A percentile compares a stretch with the other conserved stretches of the same genome.
Evolutionary conservation across 495 filamentous ascomycete genomes (phyloP).

Genomic region (Aspergillus nidulans): DNA sequence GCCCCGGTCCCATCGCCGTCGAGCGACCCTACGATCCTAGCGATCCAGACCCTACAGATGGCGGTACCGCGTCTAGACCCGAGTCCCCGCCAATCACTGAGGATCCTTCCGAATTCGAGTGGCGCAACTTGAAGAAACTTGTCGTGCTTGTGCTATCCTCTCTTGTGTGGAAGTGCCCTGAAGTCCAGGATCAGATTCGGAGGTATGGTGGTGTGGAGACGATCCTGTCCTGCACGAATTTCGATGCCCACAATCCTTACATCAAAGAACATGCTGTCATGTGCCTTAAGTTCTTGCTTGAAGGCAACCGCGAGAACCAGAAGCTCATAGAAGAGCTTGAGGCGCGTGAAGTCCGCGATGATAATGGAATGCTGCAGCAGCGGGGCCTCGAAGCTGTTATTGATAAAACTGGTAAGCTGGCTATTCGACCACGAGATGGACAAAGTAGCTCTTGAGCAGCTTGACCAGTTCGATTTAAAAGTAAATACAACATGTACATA

Average conservation of each 20-base stretch:
- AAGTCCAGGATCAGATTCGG: conserved; percentile 81
- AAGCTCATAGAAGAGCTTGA: conserved; percentile 66
- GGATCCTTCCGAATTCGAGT: conserved; percentile 83
- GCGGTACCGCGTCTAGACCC: conserved; percentile 41
- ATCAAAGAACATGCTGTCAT: conserved; percentile 89
- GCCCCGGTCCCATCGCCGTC: conserved; percentile 45
- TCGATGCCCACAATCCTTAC: conserved; percentile 84
- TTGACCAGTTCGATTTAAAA: neutral
- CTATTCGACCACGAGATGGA: conserved; percentile 33
- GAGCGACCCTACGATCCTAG: conserved; percentile 55
- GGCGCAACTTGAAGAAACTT: conserved; percentile 88
- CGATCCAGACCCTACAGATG: conserved; percentile 44
- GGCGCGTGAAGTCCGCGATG: conserved; percentile 46
- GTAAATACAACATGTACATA: conserved; percentile 1
- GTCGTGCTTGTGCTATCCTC: conserved; percentile 82
- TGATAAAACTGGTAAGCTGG: conserved; percentile 47
- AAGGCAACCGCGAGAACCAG: conserved; percentile 77
- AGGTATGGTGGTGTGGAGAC: conserved; percentile 75
- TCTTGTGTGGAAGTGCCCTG: conserved; percentile 72
- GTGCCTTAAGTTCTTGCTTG: conserved; percentile 82
- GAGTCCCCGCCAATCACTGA: conserved; percentile 64
- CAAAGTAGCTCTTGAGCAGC: conserved; percentile 2
- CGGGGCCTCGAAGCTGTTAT: conserved; percentile 52
- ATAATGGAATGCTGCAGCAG: conserved; percentile 44
- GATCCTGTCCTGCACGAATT: conserved; percentile 79